Conservation (phyloP, 306 rosid genomes). For the Spatholobus suberectus region DNA sequence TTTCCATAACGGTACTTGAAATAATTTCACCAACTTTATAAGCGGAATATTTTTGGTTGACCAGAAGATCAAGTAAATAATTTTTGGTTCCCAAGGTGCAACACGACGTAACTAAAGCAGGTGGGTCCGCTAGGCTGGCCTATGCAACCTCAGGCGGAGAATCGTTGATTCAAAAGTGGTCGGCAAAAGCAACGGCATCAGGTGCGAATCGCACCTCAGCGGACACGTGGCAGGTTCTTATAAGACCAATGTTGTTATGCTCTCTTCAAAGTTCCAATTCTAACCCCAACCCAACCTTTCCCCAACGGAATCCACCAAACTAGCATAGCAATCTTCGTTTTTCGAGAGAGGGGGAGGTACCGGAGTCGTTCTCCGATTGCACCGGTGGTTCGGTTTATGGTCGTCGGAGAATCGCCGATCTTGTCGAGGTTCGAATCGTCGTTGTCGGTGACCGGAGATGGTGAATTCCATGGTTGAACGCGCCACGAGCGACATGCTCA, state of each 20-base stretch:
- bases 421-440: constrained; percentile 36
- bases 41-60: too few relatives aligned
- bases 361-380: constrained; percentile 50
- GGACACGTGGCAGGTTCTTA: constrained; percentile 45
- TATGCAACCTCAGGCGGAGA: not conserved
- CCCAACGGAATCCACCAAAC: constrained; percentile 39
- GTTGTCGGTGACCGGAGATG: constrained; percentile 55
- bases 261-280: constrained; percentile 10
- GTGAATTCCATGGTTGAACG: constrained; percentile 95
- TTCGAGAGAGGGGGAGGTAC: constrained; percentile 22
- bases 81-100: not conserved
- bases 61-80: too few relatives aligned
- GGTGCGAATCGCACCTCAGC: constrained; percentile 12
- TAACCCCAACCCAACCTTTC: constrained; percentile 33
- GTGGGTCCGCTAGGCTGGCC: constrained; percentile 19
- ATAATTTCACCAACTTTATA: too few relatives aligned
- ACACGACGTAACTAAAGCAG: not conserved
- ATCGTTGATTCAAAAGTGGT: constrained; percentile 37
- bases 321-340: constrained; percentile 26
- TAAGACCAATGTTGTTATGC: not conserved
- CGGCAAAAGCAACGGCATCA: constrained; percentile 46
- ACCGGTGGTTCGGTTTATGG: constrained; percentile 30
- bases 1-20: too few relatives aligned
- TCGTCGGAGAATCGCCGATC: constrained; percentile 42
- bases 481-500: constrained; percentile 97